phyloP scores from a whole-genome alignment of 2,329 filamentous ascomycete genomes.

The Xylariomycetidae sp. region DNA sequence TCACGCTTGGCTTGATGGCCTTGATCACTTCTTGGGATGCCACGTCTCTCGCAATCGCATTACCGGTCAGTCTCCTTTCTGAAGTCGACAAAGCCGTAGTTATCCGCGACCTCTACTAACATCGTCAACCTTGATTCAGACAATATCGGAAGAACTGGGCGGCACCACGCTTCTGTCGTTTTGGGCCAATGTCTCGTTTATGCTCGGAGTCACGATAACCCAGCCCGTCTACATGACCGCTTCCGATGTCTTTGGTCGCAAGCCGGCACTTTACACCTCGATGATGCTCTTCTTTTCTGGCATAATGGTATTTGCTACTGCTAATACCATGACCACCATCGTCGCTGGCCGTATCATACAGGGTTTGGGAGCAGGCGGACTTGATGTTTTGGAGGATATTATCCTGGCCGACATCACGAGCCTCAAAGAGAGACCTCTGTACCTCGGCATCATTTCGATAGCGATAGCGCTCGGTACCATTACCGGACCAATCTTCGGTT shows the following conservation, averaged over 20 bases:
- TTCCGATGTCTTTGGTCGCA: constrained; percentile 26
- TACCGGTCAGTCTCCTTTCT: constrained; percentile 18
- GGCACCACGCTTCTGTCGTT: constrained; percentile 18
- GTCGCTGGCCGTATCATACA: constrained; percentile 31
- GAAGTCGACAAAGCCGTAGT: too few species aligned
- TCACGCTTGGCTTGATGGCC: constrained; percentile 1
- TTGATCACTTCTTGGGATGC: constrained; percentile 17
- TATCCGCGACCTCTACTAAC: too few species aligned
- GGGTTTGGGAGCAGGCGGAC: constrained; percentile 31
- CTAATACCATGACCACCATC: constrained; percentile 23
- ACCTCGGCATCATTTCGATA: constrained; percentile 20
- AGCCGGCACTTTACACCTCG: constrained; percentile 19
- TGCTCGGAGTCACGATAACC: constrained; percentile 12
- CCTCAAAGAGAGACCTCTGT: constrained; percentile 25
- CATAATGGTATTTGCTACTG: constrained; percentile 33
- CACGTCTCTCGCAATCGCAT: constrained; percentile 15
- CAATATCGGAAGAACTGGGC: constrained; percentile 11
- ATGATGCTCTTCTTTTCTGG: constrained; percentile 33
- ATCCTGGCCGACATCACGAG: constrained; percentile 32
- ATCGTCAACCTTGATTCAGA: too few species aligned
- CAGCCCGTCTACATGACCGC: constrained; percentile 17
- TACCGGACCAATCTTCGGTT: constrained; percentile 45
- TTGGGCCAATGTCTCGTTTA: constrained; percentile 28
- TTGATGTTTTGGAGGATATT: constrained; percentile 28
- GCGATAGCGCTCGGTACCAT: constrained; percentile 47